Base-by-base conservation (phyloP, 1,139 yeast species). In the Blastobotrys proliferans region DNA sequence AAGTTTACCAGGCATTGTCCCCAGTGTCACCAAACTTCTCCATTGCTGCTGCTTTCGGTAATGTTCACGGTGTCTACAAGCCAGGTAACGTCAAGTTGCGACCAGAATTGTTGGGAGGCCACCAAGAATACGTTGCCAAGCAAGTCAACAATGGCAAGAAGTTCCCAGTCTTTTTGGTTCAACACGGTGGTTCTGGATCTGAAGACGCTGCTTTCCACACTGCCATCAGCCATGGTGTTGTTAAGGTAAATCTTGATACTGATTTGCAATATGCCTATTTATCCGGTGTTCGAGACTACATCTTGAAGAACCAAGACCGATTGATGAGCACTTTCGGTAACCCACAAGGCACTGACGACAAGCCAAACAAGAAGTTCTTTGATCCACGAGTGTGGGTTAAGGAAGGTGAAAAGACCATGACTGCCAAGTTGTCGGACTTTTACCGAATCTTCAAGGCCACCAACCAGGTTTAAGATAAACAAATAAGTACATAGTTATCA, bases 381-480 rank as follows among this genome's bases (percentile, higher is more conserved):
- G 99, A 92, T 76, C 99, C 99, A 75, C 92, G 99, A 83, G 97
- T 90, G 72, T 92, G 98, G 98, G 97, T 92, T 59, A 90, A 98
- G 80, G 97, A 90, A 74, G 98, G 98, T 79, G 99, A 92, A 79
- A 87, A 88, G 90, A 88, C 97, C 69, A 92, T 92, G 97, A 61
- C 81, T 57, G 73, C 70, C 58, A 86, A 97, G 81, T 77, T 94
- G 64, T 57, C 82, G 53, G 83, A 81, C 69, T 94, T 95, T 64
- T 78, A 92, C 68, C 76, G 73, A 44, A 75, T 85, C 67, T 92
- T 92, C 95, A 90, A 63, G 63, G 55, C 71, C 44, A 61, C 56
- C 40, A 55, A 58, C 59, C 52, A 52, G 40, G 35, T 57, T 30
- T 55, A 55, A 44, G n/a, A n/a, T n/a, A n/a, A n/a, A n/a, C n/a